Evolutionary conservation across 345 rosid genomes (phyloP).

Genomic region (Moringa oleifera): DNA sequence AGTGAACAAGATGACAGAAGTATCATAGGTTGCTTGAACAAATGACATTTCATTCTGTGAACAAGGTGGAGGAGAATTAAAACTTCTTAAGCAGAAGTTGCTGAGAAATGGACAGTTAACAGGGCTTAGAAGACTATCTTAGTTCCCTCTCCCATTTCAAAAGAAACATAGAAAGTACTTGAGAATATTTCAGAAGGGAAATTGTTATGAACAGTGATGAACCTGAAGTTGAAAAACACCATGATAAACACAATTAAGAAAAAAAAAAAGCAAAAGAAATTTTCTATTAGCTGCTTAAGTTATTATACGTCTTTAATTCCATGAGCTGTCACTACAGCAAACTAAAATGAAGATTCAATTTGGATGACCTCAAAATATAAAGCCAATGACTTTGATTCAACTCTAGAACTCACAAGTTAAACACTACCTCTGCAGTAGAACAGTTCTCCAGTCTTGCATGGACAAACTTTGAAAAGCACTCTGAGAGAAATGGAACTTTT

Average conservation of each 20-base stretch:
- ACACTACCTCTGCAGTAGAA: constrained; percentile 36
- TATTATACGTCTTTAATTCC: neutral
- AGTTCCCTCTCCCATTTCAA: no score
- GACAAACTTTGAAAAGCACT: constrained; percentile 56
- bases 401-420: neutral
- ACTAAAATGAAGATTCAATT: neutral
- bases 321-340: neutral
- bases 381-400: neutral
- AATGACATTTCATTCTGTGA: no score
- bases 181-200: no score
- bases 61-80: no score
- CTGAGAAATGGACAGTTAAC: no score
- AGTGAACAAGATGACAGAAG: no score
- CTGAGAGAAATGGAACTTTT: constrained; percentile 51
- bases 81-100: no score
- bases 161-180: no score
- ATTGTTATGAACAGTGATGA: no score
- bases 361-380: neutral
- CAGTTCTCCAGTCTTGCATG: constrained; percentile 39
- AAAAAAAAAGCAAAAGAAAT: no score
- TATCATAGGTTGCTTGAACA: no score
- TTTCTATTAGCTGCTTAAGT: neutral
- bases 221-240: neutral
- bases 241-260: neutral
- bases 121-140: no score